Base-by-base conservation (phyloP, 352 stramenopile species). In the Pilasporangium apinafurcum region DNA sequence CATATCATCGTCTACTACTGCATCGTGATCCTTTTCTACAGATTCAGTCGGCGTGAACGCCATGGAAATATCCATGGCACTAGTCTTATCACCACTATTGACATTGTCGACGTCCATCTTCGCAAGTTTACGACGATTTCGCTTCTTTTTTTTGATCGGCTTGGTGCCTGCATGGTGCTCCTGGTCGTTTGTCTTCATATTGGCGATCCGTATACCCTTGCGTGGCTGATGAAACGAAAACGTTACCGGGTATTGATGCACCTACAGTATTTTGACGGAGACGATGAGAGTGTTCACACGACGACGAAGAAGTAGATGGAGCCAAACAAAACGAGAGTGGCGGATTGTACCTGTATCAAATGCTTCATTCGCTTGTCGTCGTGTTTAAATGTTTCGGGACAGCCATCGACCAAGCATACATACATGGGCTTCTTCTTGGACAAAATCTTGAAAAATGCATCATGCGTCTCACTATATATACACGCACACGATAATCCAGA, bases 381-480 rank as follows among this genome's bases (percentile, higher is more conserved):
- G 42, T 76, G 58, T 35, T 46, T 63, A 41, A 77, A 83, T 12
- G 45, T 53, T 13, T 71, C 45, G 7, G 27, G 33, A 35, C 70
- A 83, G 18, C 70, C 70, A 39, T 79, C 67, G 24, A 79, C 70
- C 12, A 83, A 50, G 32, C 70, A 83, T 20, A 52, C 41, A 31
- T 75, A 81, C 67, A 81, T 81, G 21, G 67, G 65, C 44, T 81
- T 67, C 21, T 70, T 71, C 54, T 77, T 78, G 17, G 67, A 68
- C 26, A 83, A 37, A 30, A 83, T 58, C 37, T 69, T 67, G 57
- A 83, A 83, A 40, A 74, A 83, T 37, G 70, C 65, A 47, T 83
- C 70, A 41, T 83, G 70, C 32, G 51, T 78, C 56, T 83, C 70
- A 54, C 70, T 80, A 21, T 21, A 21, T 44, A n/a, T n/a, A n/a